These are phyloP conservation scores for Podosphaera leucotricha DNA, from an alignment of 2,329 filamentous ascomycete genomes.

Conservation along the genomic window DNA sequence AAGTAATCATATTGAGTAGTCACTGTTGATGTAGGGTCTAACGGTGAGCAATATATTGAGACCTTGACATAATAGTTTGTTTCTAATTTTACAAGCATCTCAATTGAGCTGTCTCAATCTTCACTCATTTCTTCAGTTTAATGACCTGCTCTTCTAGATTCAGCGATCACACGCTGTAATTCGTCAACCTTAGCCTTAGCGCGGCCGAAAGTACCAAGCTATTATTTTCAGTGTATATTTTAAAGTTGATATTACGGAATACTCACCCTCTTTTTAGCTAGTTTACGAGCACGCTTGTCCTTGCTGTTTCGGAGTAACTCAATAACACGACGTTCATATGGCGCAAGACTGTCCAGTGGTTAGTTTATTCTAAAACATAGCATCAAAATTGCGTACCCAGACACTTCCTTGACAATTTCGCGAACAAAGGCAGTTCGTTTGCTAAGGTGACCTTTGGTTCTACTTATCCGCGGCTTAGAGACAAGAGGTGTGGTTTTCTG, in stretches of 20 bases:
- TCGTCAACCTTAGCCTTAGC: constrained; percentile 99
- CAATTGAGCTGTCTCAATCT: too few relatives aligned
- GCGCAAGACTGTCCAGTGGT: constrained; percentile 40
- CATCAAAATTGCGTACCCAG: constrained; percentile 40
- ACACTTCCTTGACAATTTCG: constrained; percentile 95
- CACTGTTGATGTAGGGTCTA: too few relatives aligned
- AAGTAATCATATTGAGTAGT: not conserved
- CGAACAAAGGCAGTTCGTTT: constrained; percentile 94
- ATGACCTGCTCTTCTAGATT: constrained; percentile 62
- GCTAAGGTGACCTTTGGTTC: constrained; percentile 86
- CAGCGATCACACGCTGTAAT: constrained; percentile 92
- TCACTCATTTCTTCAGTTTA: too few relatives aligned
- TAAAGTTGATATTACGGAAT: not conserved
- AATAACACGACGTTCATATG: constrained; percentile 96
- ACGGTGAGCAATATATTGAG: too few relatives aligned
- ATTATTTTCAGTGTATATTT: constrained; percentile 1
- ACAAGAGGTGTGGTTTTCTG: constrained; percentile 68
- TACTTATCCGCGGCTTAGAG: constrained; percentile 53
- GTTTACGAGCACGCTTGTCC: constrained; percentile 97
- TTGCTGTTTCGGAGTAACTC: constrained; percentile 98
- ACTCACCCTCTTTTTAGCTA: constrained; percentile 95
- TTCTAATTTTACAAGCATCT: too few relatives aligned
- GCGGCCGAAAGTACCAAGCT: constrained; percentile 96
- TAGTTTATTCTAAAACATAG: not conserved
- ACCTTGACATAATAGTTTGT: too few relatives aligned